Base-by-base conservation (phyloP, 179 eudicot species). In the Actinidia polygama region DNA sequence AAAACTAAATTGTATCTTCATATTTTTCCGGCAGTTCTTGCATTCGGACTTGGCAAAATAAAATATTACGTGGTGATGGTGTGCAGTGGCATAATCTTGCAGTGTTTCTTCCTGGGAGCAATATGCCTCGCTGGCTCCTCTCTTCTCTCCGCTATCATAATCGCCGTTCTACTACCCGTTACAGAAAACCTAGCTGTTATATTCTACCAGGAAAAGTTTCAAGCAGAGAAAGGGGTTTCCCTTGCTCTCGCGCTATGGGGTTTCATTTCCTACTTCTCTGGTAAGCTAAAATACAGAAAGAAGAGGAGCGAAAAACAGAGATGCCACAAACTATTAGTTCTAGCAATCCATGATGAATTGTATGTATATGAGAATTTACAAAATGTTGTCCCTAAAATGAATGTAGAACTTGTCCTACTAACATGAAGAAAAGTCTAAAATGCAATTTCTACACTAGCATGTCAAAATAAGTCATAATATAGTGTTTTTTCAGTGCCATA, bases 181-280 rank as follows among this genome's bases (percentile, higher is more conserved):
- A 87, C 93, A 0, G 93, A 91, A 55, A 77, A 89, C 11, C 62
- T 88, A 49, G 94, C 93, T 3, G 84, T 91, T 0, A 47, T 93
- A 21, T 89, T 89, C 75, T 93, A 81, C 89, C 84, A 75, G 0
- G 96, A 93, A 55, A 90, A 87, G 12, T 93, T 93, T 69, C 87
- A 88, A 16, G 87, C 85, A 0, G 92, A 90, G 69, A 93, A 93
- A 73, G 92, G 90, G 5, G 83, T 91, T 8, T 87, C 96, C 16
- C 89, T 93, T 15, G 78, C 80, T n/a, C 91, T 93, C 7, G 89
- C 92, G 0, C 87, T 91, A 3, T 93, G 96, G 94, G 96, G 96
- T n/a, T 91, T 91, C 63, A 55, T 85, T 53, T 93, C 96, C 1
- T 93, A 88, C 79, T 91, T 91, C 75, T 93, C 89, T 36, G 96